phyloP scores from a whole-genome alignment of 2,329 filamentous ascomycete genomes.

The Verticillium nonalfalfae region DNA sequence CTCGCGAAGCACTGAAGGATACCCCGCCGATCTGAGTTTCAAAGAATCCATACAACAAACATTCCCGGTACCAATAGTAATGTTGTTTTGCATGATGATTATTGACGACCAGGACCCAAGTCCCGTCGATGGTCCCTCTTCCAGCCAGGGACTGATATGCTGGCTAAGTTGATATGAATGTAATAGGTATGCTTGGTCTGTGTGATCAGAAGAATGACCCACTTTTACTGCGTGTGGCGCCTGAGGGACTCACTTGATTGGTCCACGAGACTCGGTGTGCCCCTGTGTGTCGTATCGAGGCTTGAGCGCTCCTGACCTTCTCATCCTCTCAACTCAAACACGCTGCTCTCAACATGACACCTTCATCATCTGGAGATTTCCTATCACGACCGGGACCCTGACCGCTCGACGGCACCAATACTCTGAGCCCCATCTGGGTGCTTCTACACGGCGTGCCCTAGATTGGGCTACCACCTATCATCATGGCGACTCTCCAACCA shows the following conservation, averaged over 20 bases:
- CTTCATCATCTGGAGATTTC: not conserved
- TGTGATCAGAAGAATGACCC: too few relatives aligned
- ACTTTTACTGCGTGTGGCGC: not conserved
- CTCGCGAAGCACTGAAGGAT: not conserved
- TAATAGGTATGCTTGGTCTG: too few relatives aligned
- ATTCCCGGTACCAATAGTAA: too few relatives aligned
- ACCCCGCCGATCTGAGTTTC: not conserved
- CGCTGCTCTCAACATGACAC: not conserved
- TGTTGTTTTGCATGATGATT: too few relatives aligned
- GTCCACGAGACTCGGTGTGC: not conserved
- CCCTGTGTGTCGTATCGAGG: not conserved
- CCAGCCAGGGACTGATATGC: too few relatives aligned
- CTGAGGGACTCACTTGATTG: not conserved
- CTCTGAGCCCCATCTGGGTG: not conserved
- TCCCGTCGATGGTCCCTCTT: too few relatives aligned
- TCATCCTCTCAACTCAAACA: not conserved
- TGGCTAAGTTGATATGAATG: too few relatives aligned
- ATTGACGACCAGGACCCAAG: too few relatives aligned
- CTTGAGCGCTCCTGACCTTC: not conserved
- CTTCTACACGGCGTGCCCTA: not conserved
- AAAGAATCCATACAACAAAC: not conserved
- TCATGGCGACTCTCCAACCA: conserved; percentile 35
- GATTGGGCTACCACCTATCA: not conserved
- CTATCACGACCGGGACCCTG: not conserved
- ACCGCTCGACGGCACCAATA: not conserved